Evolutionary conservation across 306 rosid genomes (phyloP).

Genomic region (Gillenia trifoliata): DNA sequence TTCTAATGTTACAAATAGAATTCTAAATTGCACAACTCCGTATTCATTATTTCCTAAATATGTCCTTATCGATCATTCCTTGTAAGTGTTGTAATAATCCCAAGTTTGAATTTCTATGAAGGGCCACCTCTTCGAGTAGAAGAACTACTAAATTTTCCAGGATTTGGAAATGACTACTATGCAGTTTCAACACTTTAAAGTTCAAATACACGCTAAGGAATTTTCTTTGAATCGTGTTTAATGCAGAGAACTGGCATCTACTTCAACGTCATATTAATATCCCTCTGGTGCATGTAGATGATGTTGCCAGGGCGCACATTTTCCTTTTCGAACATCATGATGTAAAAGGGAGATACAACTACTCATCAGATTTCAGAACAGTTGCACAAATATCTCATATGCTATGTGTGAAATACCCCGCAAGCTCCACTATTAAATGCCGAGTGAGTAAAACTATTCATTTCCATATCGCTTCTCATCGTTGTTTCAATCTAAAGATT

Average conservation of each 20-base stretch:
- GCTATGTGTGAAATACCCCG: slow-evolving; percentile 38
- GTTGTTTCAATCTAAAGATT: neutral
- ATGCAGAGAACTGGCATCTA: slow-evolving; percentile 28
- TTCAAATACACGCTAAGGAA: neutral
- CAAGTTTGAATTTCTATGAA: too few species aligned
- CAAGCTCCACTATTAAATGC: slow-evolving; percentile 26
- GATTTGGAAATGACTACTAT: too few species aligned
- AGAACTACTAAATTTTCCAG: too few species aligned
- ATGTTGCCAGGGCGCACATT: slow-evolving; percentile 53
- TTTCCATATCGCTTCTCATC: neutral
- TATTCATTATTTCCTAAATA: too few species aligned
- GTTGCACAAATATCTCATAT: slow-evolving; percentile 25
- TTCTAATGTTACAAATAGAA: too few species aligned
- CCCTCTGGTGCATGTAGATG: slow-evolving; percentile 55
- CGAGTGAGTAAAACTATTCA: slow-evolving; percentile 35
- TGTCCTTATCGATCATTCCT: too few species aligned
- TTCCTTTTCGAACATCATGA: slow-evolving; percentile 51
- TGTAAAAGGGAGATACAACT: slow-evolving; percentile 54
- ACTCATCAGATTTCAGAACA: slow-evolving; percentile 32
- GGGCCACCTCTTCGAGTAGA: too few species aligned
- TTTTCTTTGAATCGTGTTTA: neutral
- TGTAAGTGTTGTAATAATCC: too few species aligned
- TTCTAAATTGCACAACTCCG: too few species aligned
- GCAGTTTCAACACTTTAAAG: neutral
- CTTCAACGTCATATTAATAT: slow-evolving; percentile 1